These are phyloP conservation scores for Lachancea cidri DNA, from an alignment of 805 yeast genomes.

Conservation along the genomic window DNA sequence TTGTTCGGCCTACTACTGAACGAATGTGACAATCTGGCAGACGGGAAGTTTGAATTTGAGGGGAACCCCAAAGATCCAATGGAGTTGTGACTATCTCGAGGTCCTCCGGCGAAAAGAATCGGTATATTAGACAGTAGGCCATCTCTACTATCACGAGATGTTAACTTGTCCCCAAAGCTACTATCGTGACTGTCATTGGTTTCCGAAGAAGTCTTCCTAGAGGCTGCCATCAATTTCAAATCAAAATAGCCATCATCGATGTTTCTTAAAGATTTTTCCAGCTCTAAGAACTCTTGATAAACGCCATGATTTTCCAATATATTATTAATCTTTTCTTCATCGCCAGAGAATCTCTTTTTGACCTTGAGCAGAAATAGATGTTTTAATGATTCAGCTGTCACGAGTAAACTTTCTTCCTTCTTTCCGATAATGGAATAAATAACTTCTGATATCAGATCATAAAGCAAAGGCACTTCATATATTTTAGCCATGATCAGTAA, in stretches of 20 bases:
- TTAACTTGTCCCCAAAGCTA: slow-evolving; percentile 9
- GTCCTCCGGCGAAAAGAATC: slow-evolving; percentile 23
- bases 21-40: slow-evolving; percentile 2
- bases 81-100: slow-evolving; percentile 24
- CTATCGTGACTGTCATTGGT: slow-evolving; percentile 25
- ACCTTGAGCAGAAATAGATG: slow-evolving; percentile 23
- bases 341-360: slow-evolving; percentile 18
- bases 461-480: slow-evolving; percentile 64
- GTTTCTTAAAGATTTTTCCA: slow-evolving; percentile 51
- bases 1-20: slow-evolving; percentile 2
- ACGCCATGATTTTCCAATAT: slow-evolving; percentile 26
- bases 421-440: slow-evolving; percentile 65
- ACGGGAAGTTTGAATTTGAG: slow-evolving; percentile 7
- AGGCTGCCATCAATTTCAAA: slow-evolving; percentile 42
- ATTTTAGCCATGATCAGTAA: slow-evolving; percentile 56
- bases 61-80: slow-evolving; percentile 19
- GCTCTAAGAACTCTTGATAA: slow-evolving; percentile 39
- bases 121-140: slow-evolving; percentile 10
- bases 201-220: slow-evolving; percentile 29
- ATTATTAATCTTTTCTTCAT: slow-evolving; percentile 18
- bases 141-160: slow-evolving; percentile 1
- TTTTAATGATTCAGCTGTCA: slow-evolving; percentile 25
- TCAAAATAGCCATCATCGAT: slow-evolving; percentile 66
- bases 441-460: slow-evolving; percentile 63
- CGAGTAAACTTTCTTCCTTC: slow-evolving; percentile 47